Evolutionary conservation across 2,329 filamentous ascomycete species (phyloP).

Genomic region (Ophiostoma ulmi): DNA sequence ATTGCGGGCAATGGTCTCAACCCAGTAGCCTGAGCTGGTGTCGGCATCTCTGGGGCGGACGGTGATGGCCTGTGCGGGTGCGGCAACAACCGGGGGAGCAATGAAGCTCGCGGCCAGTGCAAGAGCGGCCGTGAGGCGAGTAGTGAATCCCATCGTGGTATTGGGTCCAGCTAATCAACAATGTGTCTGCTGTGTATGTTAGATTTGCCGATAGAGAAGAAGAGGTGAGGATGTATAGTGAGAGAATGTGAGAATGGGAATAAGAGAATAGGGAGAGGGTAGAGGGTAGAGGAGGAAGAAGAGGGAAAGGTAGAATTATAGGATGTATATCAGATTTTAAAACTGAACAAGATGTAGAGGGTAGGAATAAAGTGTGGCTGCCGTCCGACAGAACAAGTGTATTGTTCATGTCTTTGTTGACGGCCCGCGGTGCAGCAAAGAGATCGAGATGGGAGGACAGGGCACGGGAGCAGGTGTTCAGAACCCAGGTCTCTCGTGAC

Average conservation of each 20-base stretch:
- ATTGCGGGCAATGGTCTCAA: conserved; percentile 63
- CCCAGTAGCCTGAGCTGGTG: conserved; percentile 57
- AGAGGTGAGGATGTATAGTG: background rate
- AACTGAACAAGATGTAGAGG: background rate
- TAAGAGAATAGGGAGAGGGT: background rate
- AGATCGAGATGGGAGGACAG: background rate
- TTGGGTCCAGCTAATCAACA: background rate
- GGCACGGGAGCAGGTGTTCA: background rate
- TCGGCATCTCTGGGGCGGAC: background rate
- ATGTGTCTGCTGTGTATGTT: background rate
- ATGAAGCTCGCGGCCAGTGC: conserved; percentile 30
- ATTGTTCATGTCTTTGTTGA: background rate
- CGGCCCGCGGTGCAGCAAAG: background rate
- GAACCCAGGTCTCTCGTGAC: background rate
- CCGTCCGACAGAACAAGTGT: background rate
- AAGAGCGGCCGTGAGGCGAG: conserved; percentile 40
- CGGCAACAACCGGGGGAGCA: conserved; percentile 24
- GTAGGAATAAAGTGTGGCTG: background rate
- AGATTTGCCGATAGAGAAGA: background rate
- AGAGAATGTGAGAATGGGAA: background rate
- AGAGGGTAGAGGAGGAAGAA: background rate
- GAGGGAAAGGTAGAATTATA: too few species aligned
- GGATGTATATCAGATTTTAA: background rate
- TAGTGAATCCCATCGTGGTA: conserved; percentile 41
- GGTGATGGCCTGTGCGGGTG: conserved; percentile 14